Base-by-base conservation (phyloP, 352 stramenopile genomes). In the Phytophthora sp. region DNA sequence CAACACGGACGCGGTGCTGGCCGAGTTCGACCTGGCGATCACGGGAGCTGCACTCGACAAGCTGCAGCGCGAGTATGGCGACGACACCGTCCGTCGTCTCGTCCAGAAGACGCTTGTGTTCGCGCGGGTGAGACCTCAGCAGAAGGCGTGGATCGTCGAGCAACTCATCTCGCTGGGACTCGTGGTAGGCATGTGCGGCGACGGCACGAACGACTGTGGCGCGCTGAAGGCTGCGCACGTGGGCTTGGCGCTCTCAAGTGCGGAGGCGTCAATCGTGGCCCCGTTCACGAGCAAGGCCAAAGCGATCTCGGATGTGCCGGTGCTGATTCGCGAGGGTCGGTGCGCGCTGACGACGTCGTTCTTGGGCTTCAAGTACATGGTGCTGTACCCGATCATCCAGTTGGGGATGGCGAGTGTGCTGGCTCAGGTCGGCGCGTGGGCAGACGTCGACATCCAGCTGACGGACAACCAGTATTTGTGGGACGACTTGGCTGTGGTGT, bases 231-330 rank as follows among this genome's bases (percentile, higher is more conserved):
- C 81, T 13, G 90, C 90, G 8, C 90, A 97, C 53, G 83, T 95
- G 3, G 90, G 90, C 0, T 56, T 97, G 30, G 88, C 91, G 17
- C 67, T 97, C 4, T 94, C 82, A 10, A 79, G 81, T 50, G 83
- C 88, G 1, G 89, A 97, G 53, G 91, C 89, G 1, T 95, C 83
- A 28, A 84, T 91, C 30, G 87, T 97, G 31, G 72, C 89, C 26
- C 89, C 89, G 21, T 97, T 97, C 61, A 97, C 91, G 5, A 96
- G 83, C 59, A 79, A 92, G 32, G 71, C 83, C 26, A 96, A 96
- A 50, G 69, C 54, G 7, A 89, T 97, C 31, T 66, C 60, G 32
- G 83, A 87, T 54, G 87, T 97, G 11, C 58, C 78, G 0, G 83
- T 88, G 44, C 67, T 97, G 20, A 69, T 95, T 24, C 79, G 75